Percentiles rank a stretch among this genome's conserved stretches.
Conservation (phyloP, 768 basidiomycete genomes). For the Cyathus striatus region DNA sequence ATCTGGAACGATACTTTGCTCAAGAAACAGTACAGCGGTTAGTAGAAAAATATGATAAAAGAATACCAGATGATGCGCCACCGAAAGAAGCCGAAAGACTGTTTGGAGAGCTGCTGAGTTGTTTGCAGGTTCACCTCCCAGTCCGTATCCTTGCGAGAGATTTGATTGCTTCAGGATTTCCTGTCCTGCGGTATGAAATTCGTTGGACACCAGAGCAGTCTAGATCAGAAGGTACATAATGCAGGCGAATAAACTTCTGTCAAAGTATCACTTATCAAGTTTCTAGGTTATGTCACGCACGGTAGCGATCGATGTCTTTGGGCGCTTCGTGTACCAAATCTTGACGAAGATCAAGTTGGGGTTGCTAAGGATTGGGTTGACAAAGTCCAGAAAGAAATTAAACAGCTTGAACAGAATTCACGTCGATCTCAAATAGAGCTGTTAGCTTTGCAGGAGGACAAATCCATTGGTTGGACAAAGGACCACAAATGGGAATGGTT, state of each 20-base stretch:
- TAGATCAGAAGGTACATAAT: conserved; percentile 43
- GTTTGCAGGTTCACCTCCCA: conserved; percentile 65
- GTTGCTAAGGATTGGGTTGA: conserved; percentile 55
- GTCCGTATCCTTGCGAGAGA: conserved; percentile 60
- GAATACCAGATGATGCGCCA: conserved; percentile 34
- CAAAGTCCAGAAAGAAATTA: conserved; percentile 38
- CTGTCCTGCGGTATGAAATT: conserved; percentile 64
- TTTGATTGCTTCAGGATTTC: conserved; percentile 49
- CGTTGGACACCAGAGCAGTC: conserved; percentile 62
- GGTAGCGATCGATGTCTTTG: conserved; percentile 60
- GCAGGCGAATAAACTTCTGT: neutral
- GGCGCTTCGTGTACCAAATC: conserved; percentile 47
- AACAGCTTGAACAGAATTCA: conserved; percentile 28
- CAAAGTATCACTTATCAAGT: neutral
- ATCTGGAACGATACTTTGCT: conserved; percentile 60
- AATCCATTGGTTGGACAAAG: conserved; percentile 45
- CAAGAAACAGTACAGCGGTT: conserved; percentile 38
- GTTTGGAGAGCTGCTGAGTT: conserved; percentile 58
- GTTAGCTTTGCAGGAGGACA: conserved; percentile 47
- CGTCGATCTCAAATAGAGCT: conserved; percentile 26
- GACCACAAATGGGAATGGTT: conserved; percentile 52
- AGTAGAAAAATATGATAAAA: conserved; percentile 34
- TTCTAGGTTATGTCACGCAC: conserved; percentile 65
- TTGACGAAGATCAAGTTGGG: conserved; percentile 38
- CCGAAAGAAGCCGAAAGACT: conserved; percentile 36